Conservation (phyloP, 352 stramenopile species). For the Globisporangium alternatum region DNA sequence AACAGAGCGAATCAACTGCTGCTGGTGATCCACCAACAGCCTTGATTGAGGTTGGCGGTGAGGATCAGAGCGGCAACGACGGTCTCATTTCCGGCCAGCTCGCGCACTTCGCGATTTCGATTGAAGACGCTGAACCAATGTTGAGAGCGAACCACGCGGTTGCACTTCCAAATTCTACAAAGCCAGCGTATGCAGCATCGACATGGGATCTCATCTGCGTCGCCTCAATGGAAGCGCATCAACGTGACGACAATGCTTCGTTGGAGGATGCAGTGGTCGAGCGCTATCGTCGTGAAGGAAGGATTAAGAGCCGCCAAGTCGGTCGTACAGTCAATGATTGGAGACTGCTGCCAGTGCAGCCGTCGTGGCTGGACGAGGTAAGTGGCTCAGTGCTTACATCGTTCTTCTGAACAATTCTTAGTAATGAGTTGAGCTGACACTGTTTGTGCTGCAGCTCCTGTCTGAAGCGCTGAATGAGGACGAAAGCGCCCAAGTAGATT, state of each 20-base stretch:
- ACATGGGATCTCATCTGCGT: constrained; percentile 4
- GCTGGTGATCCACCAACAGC: background rate
- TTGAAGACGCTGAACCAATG: background rate
- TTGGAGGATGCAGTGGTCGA: background rate
- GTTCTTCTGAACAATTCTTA: no score
- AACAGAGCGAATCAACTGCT: background rate
- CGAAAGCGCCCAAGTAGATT: constrained; percentile 2
- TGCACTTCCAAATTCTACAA: background rate
- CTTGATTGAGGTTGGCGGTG: no score
- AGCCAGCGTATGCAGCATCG: background rate
- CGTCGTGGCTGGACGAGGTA: constrained; percentile 20
- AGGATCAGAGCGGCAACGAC: background rate
- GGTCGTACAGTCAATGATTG: background rate
- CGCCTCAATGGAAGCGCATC: background rate
- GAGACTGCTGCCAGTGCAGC: constrained; percentile 10
- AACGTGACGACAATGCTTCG: background rate
- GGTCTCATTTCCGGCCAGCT: background rate
- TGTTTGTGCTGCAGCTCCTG: constrained; percentile 11
- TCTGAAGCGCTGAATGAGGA: constrained; percentile 12
- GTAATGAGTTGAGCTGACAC: background rate
- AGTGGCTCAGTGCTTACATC: background rate
- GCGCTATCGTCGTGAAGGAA: constrained; percentile 1
- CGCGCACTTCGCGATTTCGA: constrained; percentile 9
- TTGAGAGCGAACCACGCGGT: background rate
- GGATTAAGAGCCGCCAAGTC: constrained; percentile 2